Evolutionary conservation across 441 rosid genomes (phyloP).

Genomic region (Bocquillonia castaneifolia): DNA sequence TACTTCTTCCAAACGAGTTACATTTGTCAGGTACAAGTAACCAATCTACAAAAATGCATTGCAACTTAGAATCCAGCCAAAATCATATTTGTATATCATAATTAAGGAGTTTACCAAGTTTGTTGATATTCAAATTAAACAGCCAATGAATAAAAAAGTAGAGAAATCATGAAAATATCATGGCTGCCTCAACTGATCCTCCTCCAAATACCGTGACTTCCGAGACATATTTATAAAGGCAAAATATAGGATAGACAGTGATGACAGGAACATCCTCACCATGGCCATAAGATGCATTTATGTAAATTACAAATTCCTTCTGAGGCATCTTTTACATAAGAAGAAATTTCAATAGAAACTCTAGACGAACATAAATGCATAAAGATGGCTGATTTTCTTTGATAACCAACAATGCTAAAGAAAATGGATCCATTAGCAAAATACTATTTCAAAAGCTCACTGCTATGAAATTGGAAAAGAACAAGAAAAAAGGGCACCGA

Average conservation of each 20-base stretch:
- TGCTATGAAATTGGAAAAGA: not conserved
- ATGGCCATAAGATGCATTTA: not conserved
- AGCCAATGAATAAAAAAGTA: not conserved
- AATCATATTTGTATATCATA: conserved; percentile 11
- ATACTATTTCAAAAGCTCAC: not conserved
- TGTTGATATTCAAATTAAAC: not conserved
- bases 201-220: not conserved
- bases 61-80: conserved; percentile 9
- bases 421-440: not conserved
- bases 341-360: not conserved
- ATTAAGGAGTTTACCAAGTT: conserved; percentile 4
- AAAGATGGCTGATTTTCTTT: not conserved
- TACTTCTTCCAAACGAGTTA: conserved; percentile 64
- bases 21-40: conserved; percentile 64
- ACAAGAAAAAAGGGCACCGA: conserved; percentile 29
- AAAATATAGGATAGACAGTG: not conserved
- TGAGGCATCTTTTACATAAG: not conserved
- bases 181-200: not conserved
- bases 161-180: not conserved
- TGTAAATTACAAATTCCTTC: not conserved
- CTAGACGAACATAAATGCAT: not conserved
- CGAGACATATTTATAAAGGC: not conserved
- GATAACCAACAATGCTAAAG: not conserved
- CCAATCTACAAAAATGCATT: conserved; percentile 49
- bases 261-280: not conserved